Evolutionary conservation across 306 rosid species (phyloP).

Genomic region (Hippophae tibetana): DNA sequence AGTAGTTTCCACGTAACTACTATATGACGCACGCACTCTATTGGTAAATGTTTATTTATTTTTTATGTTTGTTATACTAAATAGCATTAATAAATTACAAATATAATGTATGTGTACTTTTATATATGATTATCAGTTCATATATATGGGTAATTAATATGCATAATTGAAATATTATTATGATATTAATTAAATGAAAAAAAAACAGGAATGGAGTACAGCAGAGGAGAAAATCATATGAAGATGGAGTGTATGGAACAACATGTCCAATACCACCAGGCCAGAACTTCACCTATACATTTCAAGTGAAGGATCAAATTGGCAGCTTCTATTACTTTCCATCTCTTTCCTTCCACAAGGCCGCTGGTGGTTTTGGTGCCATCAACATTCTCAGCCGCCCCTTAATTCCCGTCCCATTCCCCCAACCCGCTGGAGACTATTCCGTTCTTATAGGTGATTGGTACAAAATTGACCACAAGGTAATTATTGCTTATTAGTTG

Average conservation of each 20-base stretch:
- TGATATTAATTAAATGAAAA: neutral
- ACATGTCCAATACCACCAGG: constrained; percentile 93
- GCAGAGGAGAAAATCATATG: constrained; percentile 73
- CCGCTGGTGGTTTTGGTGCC: constrained; percentile 81
- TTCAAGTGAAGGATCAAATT: constrained; percentile 84
- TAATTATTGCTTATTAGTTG: neutral
- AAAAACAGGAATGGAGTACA: constrained; percentile 70
- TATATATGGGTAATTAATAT: too few species aligned
- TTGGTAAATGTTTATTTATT: too few species aligned
- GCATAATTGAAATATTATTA: neutral
- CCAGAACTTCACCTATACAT: constrained; percentile 74
- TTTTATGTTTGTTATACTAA: too few species aligned
- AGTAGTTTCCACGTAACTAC: too few species aligned
- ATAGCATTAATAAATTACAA: too few species aligned
- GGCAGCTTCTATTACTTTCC: constrained; percentile 88
- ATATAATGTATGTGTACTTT: too few species aligned
- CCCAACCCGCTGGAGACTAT: constrained; percentile 67
- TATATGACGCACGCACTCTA: too few species aligned
- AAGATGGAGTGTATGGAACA: constrained; percentile 81
- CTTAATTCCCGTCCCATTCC: constrained; percentile 81
- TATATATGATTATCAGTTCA: too few species aligned
- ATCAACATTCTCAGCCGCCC: constrained; percentile 83
- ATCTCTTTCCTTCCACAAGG: constrained; percentile 74
- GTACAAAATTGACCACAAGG: constrained; percentile 59
- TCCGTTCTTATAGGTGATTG: constrained; percentile 81